These are phyloP conservation scores for Rhizomucor miehei DNA, from an alignment of 371 early-diverging fungal genomes.

Conservation along the genomic window DNA sequence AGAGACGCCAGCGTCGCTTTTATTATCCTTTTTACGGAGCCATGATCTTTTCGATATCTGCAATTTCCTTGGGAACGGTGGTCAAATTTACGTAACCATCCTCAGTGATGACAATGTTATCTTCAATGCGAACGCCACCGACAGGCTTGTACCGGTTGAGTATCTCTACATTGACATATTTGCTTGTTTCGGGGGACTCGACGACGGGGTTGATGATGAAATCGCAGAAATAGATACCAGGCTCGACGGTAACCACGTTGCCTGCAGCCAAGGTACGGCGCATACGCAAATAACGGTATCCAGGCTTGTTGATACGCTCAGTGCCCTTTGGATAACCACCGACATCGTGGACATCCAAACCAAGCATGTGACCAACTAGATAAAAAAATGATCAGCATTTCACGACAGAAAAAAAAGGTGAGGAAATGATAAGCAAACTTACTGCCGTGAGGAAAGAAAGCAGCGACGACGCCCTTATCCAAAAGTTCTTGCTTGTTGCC, in stretches of 20 bases:
- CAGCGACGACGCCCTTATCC: constrained; percentile 71
- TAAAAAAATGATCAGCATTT: background rate
- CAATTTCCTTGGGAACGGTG: constrained; percentile 71
- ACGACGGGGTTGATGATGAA: constrained; percentile 56
- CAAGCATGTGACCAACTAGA: constrained; percentile 62
- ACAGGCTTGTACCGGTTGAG: constrained; percentile 70
- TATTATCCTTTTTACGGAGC: background rate
- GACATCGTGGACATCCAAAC: constrained; percentile 87
- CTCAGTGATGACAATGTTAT: constrained; percentile 78
- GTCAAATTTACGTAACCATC: constrained; percentile 72
- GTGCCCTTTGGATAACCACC: constrained; percentile 86
- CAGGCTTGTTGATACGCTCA: constrained; percentile 76
- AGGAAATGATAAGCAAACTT: constrained; percentile 13
- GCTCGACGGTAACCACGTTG: constrained; percentile 93
- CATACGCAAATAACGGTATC: constrained; percentile 84
- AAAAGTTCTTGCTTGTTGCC: constrained; percentile 69
- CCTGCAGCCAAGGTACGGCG: constrained; percentile 74
- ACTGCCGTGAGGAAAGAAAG: constrained; percentile 92
- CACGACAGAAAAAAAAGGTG: background rate
- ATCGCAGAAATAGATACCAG: constrained; percentile 77
- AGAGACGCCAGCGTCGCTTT: no score
- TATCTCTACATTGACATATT: constrained; percentile 70
- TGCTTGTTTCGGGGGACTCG: constrained; percentile 51
- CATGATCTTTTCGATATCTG: constrained; percentile 64
- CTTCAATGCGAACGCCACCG: constrained; percentile 95